Base-by-base conservation (phyloP, 768 basidiomycete species). In the Xanthoconium purpureum region DNA sequence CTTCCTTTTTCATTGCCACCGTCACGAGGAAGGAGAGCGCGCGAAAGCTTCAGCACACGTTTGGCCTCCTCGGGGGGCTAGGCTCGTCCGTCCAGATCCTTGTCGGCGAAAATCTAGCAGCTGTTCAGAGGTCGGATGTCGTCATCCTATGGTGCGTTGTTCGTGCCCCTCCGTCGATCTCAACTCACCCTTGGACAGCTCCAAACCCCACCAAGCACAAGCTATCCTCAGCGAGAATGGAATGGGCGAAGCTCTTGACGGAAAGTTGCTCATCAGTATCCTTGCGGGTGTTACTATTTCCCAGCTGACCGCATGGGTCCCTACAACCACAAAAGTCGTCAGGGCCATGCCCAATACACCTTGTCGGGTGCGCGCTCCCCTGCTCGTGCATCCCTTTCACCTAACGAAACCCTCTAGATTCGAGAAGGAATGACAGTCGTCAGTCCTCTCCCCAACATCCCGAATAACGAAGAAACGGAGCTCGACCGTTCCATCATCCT, bases 311-410 rank as follows among this genome's bases (percentile, higher is more conserved):
- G 78, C 72, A 6, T 89, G 88, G 89, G 90, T 94, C 33, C 75
- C 77, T 28, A 79, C 87, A 3, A 79, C 78, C n/a, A 93, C 92
- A 42, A 85, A 83, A 63, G 89, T 98, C 57, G 86, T 98, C 56
- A 87, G 97, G 54, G 91, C 94, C 12, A 99, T 99, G 97, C 95
- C 97, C 61, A 99, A 99, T 68, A 98, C 96, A 3, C 94, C 97
- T 18, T 93, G 91, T 77, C 91, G 91, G 72, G 96, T 94, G 58
- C 56, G 82, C 62, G 43, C 18, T 30, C 37, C n/a, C 11, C 8
- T 30, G 5, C 3, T 50, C 10, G 3, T 24, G n/a, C 38, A 18
- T 37, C 43, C 17, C 14, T n/a, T 32, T 37, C 11, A 37, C 30
- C 28, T 56, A 38, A 58, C 48, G 17, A 56, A 11, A 29, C 13